Evolutionary conservation across 805 yeast genomes (phyloP).

Genomic region (Candida corydali): DNA sequence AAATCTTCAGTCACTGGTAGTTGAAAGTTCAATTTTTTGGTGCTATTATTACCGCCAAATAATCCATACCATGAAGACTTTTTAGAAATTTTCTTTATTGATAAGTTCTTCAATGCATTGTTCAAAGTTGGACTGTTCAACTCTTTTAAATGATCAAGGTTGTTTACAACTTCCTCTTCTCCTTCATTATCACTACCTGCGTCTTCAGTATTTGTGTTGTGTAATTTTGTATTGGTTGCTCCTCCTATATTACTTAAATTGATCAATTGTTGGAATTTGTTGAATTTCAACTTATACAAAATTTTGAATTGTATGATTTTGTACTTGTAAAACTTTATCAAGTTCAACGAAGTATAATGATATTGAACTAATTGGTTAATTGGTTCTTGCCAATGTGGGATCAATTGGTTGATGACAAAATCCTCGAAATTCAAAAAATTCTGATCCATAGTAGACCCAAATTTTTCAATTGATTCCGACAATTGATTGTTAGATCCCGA

Average conservation of each 20-base stretch:
- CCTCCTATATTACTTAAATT: conserved; percentile 17
- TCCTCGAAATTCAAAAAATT: conserved; percentile 47
- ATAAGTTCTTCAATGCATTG: conserved; percentile 30
- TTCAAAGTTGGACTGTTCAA: conserved; percentile 37
- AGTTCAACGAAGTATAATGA: conserved; percentile 37
- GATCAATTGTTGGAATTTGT: conserved; percentile 33
- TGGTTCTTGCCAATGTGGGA: conserved; percentile 48
- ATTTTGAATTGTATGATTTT: conserved; percentile 48
- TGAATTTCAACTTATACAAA: conserved; percentile 35
- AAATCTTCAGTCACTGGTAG: conserved; percentile 6
- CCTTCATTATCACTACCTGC: conserved; percentile 1
- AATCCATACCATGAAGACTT: conserved; percentile 42
- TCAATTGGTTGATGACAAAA: conserved; percentile 32
- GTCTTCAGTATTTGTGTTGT: neutral
- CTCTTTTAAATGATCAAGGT: conserved; percentile 26
- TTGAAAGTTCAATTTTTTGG: conserved; percentile 11
- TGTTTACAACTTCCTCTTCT: conserved; percentile 7
- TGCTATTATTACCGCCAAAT: conserved; percentile 32
- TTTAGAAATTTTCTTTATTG: conserved; percentile 21
- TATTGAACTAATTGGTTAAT: conserved; percentile 45
- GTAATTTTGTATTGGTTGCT: conserved; percentile 5
- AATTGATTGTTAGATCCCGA: conserved; percentile 18
- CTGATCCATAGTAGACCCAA: conserved; percentile 51
- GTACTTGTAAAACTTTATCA: conserved; percentile 47
- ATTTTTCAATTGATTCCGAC: conserved; percentile 40